Evolutionary conservation across 805 yeast genomes (phyloP), one percentile per base, ranked within the genome.

Genomic region (Wickerhamiella brachini): DNA sequence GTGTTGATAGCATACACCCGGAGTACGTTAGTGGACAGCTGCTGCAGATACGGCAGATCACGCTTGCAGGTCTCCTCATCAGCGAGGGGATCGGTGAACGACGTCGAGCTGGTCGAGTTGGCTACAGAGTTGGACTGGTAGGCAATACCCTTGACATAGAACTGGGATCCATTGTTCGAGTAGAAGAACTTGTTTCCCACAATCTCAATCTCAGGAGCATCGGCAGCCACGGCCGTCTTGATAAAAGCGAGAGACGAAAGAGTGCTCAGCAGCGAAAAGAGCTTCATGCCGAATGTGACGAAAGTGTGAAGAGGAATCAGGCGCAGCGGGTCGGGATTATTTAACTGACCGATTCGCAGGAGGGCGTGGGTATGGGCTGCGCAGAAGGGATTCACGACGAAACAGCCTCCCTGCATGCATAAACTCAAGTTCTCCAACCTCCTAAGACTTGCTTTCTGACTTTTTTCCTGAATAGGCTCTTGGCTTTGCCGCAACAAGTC

Each of bases 1-100:
- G 90, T 81, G 68, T 89, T 82, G 49, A 90, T 76, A 41, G 95
- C 87, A 62, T 89, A 90, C 1, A 90, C 94, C 62, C 97, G 77
- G 51, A 90, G 71, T 10, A 83, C 79, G 65, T 90, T 90, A 51
- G 93, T 77, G 49, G 78, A 77, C 48, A 89, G 73, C 53, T 80
- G 73, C 52, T 69, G 66, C 53, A 88, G 72, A 63, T 82, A 81
- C n/a, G 88, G 86, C 54, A 89, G 73, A 62, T 90, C 97, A 62
- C 97, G 75, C 56, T 78, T 65, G 69, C 97, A 90, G 2, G 81
- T 70, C 2, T 64, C 68, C 12, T 73, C 69, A 62, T 85, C 85
- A 4, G 87, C 83, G 60, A 90, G 71, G 1, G 97, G 95, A 67
- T 90, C 97, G 46, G 64, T 63, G 59, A 80, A 57, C 45, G 80